Conservation (phyloP, 306 rosid species). For the Alnus rubra region DNA sequence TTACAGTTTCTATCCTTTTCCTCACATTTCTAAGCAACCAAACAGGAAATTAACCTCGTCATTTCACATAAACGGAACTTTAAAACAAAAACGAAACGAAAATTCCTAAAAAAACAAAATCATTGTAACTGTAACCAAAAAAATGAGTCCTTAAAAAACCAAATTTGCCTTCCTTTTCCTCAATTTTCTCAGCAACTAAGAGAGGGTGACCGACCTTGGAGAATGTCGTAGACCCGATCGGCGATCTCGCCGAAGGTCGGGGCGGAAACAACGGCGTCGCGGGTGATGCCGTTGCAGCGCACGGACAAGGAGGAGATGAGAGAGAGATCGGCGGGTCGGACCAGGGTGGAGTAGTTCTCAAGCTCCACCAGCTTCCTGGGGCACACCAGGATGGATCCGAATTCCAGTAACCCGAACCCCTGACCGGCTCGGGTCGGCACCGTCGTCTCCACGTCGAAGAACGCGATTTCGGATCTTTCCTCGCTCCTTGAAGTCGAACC, state of each 20-base stretch:
- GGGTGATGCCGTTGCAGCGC: conserved; percentile 82
- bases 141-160: too few species aligned
- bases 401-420: conserved; percentile 62
- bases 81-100: neutral
- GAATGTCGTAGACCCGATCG: conserved; percentile 63
- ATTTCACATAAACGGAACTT: neutral
- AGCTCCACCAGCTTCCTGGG: conserved; percentile 83
- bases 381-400: conserved; percentile 88
- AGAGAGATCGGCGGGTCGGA: conserved; percentile 62
- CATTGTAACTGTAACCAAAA: too few species aligned
- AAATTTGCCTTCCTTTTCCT: neutral
- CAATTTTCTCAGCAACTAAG: neutral
- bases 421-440: conserved; percentile 70
- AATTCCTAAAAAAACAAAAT: too few species aligned
- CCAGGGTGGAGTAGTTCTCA: conserved; percentile 60
- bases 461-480: conserved; percentile 74
- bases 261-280: conserved; percentile 58
- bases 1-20: too few species aligned
- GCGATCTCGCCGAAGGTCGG: conserved; percentile 72
- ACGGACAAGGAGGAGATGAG: conserved; percentile 66
- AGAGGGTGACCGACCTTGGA: conserved; percentile 60
- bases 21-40: conserved; percentile 3
- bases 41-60: neutral
- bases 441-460: conserved; percentile 92
- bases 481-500: conserved; percentile 27